These are phyloP conservation scores for Linnemannia exigua DNA, from an alignment of 192 early-diverging fungal genomes.

Conservation along the genomic window DNA sequence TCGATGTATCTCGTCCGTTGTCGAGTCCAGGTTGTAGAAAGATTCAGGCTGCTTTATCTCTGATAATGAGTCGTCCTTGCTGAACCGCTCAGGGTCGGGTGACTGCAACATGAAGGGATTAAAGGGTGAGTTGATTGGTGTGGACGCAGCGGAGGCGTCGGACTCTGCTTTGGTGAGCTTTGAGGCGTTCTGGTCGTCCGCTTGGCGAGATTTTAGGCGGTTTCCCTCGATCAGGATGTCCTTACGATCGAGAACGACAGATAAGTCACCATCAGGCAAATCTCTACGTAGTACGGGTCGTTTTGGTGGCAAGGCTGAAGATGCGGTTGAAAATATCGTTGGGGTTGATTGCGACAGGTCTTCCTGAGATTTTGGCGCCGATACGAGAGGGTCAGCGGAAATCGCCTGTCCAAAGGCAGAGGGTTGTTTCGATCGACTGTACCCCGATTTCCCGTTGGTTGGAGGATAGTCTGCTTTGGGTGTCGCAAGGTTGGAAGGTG, in stretches of 20 bases:
- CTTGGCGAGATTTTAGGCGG: background rate
- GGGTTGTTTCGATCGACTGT: background rate
- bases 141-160: background rate
- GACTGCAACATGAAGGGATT: conserved; percentile 18
- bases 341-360: background rate
- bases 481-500: conserved; percentile 13
- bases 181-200: background rate
- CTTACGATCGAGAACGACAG: background rate
- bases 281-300: background rate
- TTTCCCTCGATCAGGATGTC: background rate
- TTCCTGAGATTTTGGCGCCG: background rate
- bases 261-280: background rate
- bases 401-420: background rate
- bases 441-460: background rate
- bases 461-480: background rate
- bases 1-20: conserved; percentile 51
- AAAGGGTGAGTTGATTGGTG: background rate
- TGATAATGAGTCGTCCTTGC: background rate
- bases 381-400: background rate
- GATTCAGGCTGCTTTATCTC: conserved; percentile 31
- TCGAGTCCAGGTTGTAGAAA: conserved; percentile 48
- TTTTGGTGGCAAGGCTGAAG: background rate
- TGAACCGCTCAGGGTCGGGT: conserved; percentile 13
- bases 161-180: background rate
- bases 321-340: background rate